Base-by-base conservation (phyloP, 1,284 basidiomycete genomes). In the Rhodotorula sp. region DNA sequence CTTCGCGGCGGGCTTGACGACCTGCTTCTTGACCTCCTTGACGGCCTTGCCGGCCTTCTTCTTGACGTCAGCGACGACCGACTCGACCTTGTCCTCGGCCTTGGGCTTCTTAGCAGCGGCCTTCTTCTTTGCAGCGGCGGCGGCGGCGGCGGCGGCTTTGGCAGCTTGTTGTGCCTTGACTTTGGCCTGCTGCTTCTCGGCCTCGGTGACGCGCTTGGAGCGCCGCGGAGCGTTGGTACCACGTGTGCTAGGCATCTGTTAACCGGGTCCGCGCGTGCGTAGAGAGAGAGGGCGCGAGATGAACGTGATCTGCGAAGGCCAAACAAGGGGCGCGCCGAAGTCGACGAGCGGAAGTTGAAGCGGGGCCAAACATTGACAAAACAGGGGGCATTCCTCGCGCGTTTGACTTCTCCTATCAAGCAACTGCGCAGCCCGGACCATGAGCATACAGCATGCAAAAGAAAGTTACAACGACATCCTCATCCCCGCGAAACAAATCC, bases 401-500 rank as follows among this genome's bases (percentile, higher is more conserved):
- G 23, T 26, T 8, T 26, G 52, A 26, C 12, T n/a, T n/a, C 14
- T 15, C 52, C 52, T 54, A 20, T 23, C 52, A 6, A 21, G 3
- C 31, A 10, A n/a, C n/a, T n/a, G n/a, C n/a, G n/a, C 6, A 7
- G 6, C 29, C 23, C 31, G 15, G 31, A 5, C 3, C 29, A 21
- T 16, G 31, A 20, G 43, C 34, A 39, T 10, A 7, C 20, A 39
- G 16, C 20, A 39, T 21, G 31, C 26, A 48, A 29, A 48, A 5
- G 20, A 15, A 34, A 31, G 29, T 31, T 67, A 68, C 70, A 58
- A 69, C 71, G 52, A 72, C 71, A 72, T 26, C 29, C 12, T 58
- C 46, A 51, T 21, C 10, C 62, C 39, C 31, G 56, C 5, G 39
- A 21, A 52, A 78, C 75, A 29, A 78, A 78, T 29, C 68, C 72